These are phyloP conservation scores for Boletellus ananas DNA, from an alignment of 768 basidiomycete species.

Conservation along the genomic window DNA sequence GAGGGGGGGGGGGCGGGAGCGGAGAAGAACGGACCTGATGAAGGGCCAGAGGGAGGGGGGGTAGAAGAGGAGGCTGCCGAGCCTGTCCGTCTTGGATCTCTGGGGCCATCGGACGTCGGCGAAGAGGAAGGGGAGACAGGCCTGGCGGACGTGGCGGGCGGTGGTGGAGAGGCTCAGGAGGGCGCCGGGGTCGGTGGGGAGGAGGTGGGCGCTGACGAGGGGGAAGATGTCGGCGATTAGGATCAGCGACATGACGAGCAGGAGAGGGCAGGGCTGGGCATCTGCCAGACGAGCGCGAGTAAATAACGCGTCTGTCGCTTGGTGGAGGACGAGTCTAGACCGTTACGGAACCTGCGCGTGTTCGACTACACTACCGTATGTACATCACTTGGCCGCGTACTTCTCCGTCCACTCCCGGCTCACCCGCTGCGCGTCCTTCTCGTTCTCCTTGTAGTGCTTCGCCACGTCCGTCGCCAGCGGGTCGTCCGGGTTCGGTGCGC, in stretches of 20 bases:
- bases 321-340: slow-evolving; percentile 22
- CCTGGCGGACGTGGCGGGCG: slow-evolving; percentile 25
- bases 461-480: slow-evolving; percentile 93
- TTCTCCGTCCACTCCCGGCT: slow-evolving; percentile 94
- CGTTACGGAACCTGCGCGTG: slow-evolving; percentile 14
- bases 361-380: not conserved
- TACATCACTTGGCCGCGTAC: slow-evolving; percentile 52
- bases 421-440: slow-evolving; percentile 87
- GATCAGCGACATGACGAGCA: slow-evolving; percentile 28
- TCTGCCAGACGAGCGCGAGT: slow-evolving; percentile 2
- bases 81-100: slow-evolving; percentile 23
- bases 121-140: slow-evolving; percentile 32
- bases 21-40: slow-evolving; percentile 22
- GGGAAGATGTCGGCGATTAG: slow-evolving; percentile 34
- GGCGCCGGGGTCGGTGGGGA: not conserved
- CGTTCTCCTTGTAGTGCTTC: slow-evolving; percentile 98
- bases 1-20: not conserved
- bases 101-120: slow-evolving; percentile 34
- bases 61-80: slow-evolving; percentile 26
- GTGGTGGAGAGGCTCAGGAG: slow-evolving; percentile 26
- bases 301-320: slow-evolving; percentile 9
- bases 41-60: slow-evolving; percentile 28
- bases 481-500: slow-evolving; percentile 95
- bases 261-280: slow-evolving; percentile 10
- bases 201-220: slow-evolving; percentile 30